phyloP scores from a whole-genome alignment of 1,139 yeast genomes.

The Candida sanyaensis region DNA sequence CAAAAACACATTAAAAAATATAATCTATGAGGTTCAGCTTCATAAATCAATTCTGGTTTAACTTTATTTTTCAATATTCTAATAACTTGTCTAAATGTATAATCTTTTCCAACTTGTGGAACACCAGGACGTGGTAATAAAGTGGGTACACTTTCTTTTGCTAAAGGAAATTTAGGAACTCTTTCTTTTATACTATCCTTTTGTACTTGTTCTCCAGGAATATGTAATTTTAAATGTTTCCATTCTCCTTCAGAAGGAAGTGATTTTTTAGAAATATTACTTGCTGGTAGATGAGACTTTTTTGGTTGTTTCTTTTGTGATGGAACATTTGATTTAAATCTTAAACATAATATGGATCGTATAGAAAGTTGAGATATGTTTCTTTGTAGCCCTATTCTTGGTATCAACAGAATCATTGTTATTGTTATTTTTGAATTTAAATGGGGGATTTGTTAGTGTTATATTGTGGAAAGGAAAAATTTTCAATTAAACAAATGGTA shows the following conservation, averaged over 20 bases:
- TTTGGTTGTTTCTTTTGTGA: slow-evolving; percentile 3
- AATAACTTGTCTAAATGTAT: slow-evolving; percentile 65
- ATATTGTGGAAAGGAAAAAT: background rate
- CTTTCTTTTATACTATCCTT: slow-evolving; percentile 50
- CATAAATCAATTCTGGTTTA: slow-evolving; percentile 76
- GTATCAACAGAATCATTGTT: background rate
- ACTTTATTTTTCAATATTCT: slow-evolving; percentile 55
- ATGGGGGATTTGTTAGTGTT: background rate
- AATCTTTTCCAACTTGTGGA: slow-evolving; percentile 62
- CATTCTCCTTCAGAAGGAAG: slow-evolving; percentile 44
- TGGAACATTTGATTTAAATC: slow-evolving; percentile 32
- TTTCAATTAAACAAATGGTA: slow-evolving; percentile 7
- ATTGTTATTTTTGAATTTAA: background rate
- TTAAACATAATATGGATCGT: slow-evolving; percentile 1
- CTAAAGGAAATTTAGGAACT: slow-evolving; percentile 65
- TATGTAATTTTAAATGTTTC: slow-evolving; percentile 49
- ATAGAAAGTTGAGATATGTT: background rate
- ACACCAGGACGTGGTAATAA: slow-evolving; percentile 72
- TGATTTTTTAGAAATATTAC: slow-evolving; percentile 25
- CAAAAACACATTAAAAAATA: slow-evolving; percentile 73
- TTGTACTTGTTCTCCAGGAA: slow-evolving; percentile 62
- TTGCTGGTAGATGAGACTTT: slow-evolving; percentile 14
- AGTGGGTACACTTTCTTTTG: slow-evolving; percentile 67
- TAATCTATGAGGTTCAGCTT: slow-evolving; percentile 79
- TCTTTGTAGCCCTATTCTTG: slow-evolving; percentile 3